Evolutionary conservation across 2,329 filamentous ascomycete genomes (phyloP), one percentile per base, ranked within the genome.

Genomic region (Verticillium nonalfalfae): DNA sequence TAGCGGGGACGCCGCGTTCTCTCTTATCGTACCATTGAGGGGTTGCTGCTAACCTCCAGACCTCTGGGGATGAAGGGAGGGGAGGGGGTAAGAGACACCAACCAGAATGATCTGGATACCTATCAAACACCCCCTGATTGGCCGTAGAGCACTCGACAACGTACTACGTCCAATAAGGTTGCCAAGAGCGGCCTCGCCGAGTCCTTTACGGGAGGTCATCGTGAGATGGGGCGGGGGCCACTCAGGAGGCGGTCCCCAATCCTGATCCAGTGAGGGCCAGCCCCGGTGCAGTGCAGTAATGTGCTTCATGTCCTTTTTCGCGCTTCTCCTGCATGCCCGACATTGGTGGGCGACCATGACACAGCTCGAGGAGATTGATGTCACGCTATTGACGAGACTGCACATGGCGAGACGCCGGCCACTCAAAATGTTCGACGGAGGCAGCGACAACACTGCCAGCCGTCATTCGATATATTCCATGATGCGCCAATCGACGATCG

Each of bases 71-170:
- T 45, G 56, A 63, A 59, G 18, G 61, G 34, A 13, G 60, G 59
- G 15, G 63, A 38, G 14, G 63, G 56, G 57, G 60, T 59, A 9
- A 63, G 18, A 3, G 61, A 62, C 55, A 63, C 26, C 26, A 26
- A 26, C 26, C 26, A 3, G 55, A 55, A 62, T 21, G 26, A 89
- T 26, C 26, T 76, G 57, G 85, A 80, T 34, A 64, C 21, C 59
- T 72, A 67, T 13, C 68, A 50, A 5, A 21, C 40, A 50, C 4
- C 40, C 40, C 40, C 40, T 26, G 40, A 50, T 50, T 50, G 40
- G n/a, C 40, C n/a, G 10, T 9, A 13, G 7, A 18, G 18, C 5
- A 5, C 2, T 26, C 21, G 40, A n/a, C n/a, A 18, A 18, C 40
- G 40, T 50, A 50, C 40, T 18, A 50, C n/a, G 9, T 50, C 40